Percentiles rank a stretch among this genome's conserved stretches.
phyloP scores from a whole-genome alignment of 768 basidiomycete genomes.

The Termitomyces sp. region DNA sequence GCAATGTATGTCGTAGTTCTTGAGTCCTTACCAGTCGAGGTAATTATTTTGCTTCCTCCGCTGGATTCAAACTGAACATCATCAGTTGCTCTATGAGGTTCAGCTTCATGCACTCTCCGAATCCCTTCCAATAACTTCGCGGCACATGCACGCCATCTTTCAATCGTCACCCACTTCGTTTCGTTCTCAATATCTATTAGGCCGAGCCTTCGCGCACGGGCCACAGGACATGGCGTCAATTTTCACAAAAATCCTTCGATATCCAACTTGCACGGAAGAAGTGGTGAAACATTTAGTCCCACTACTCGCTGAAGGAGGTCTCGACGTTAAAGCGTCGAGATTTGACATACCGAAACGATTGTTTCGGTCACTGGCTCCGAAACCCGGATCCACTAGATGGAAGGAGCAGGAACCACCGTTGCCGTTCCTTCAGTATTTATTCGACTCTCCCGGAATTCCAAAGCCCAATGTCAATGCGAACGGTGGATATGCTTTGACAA shows the following conservation, averaged over 20 bases:
- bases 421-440: slow-evolving; percentile 60
- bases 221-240: slow-evolving; percentile 19
- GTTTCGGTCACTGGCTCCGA: slow-evolving; percentile 47
- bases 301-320: slow-evolving; percentile 28
- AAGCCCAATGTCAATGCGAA: slow-evolving; percentile 57
- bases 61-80: slow-evolving; percentile 2
- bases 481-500: slow-evolving; percentile 77
- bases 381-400: slow-evolving; percentile 29
- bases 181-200: slow-evolving; percentile 63
- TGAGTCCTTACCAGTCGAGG: slow-evolving; percentile 38
- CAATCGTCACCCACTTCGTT: slow-evolving; percentile 48
- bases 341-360: slow-evolving; percentile 62
- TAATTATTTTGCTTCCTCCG: slow-evolving; percentile 11
- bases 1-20: slow-evolving; percentile 11
- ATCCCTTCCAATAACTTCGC: slow-evolving; percentile 54
- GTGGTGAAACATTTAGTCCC: slow-evolving; percentile 41
- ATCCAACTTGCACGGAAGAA: slow-evolving; percentile 51
- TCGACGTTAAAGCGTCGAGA: slow-evolving; percentile 3
- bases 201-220: slow-evolving; percentile 13
- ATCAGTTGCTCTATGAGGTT: slow-evolving; percentile 73
- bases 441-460: slow-evolving; percentile 31
- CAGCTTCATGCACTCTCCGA: slow-evolving; percentile 67
- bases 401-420: slow-evolving; percentile 49
- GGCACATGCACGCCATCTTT: slow-evolving; percentile 49
- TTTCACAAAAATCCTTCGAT: slow-evolving; percentile 51